A percentile compares a stretch with the other conserved stretches of the same genome.
Evolutionary conservation across 1,284 basidiomycete species (phyloP).

Genomic region (Taiwanofungus camphoratus): DNA sequence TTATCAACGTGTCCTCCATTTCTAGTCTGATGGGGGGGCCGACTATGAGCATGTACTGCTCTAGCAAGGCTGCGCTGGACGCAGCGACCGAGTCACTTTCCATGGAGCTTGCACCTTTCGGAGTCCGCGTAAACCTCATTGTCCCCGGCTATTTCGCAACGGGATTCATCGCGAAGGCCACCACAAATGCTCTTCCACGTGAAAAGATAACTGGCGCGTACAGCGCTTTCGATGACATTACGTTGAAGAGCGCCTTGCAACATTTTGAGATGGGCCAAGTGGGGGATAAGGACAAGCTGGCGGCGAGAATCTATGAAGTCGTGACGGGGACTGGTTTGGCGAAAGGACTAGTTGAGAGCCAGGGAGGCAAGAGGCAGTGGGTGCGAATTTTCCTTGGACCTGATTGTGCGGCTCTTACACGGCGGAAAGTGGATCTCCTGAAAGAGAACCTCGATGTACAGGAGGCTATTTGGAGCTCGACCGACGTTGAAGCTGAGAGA

Average conservation of each 20-base stretch:
- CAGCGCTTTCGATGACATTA: background rate
- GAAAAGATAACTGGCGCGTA: no score
- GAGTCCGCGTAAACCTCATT: slow-evolving; percentile 21
- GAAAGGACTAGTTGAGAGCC: slow-evolving; percentile 1
- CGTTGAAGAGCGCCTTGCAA: background rate
- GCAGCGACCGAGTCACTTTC: background rate
- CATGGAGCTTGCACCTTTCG: slow-evolving; percentile 22
- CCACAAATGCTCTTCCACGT: no score
- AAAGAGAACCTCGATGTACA: background rate
- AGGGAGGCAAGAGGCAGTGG: slow-evolving; percentile 11
- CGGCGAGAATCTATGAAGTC: slow-evolving; percentile 20
- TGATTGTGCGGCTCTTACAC: slow-evolving; percentile 11
- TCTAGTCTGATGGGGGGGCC: slow-evolving; percentile 19
- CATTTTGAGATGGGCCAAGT: background rate
- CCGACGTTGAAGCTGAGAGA: background rate
- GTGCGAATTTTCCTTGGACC: slow-evolving; percentile 18
- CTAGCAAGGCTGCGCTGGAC: background rate
- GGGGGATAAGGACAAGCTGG: slow-evolving; percentile 5
- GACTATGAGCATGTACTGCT: background rate
- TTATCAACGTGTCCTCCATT: slow-evolving; percentile 14
- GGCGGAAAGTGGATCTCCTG: slow-evolving; percentile 4
- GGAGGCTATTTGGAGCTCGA: background rate
- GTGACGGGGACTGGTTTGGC: slow-evolving; percentile 16
- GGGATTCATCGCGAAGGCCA: slow-evolving; percentile 20
- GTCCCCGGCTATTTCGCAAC: slow-evolving; percentile 27